Percentiles rank a stretch among this genome's conserved stretches.
Evolutionary conservation across 1,284 basidiomycete species (phyloP).

Genomic region (Wolfiporia cocos): DNA sequence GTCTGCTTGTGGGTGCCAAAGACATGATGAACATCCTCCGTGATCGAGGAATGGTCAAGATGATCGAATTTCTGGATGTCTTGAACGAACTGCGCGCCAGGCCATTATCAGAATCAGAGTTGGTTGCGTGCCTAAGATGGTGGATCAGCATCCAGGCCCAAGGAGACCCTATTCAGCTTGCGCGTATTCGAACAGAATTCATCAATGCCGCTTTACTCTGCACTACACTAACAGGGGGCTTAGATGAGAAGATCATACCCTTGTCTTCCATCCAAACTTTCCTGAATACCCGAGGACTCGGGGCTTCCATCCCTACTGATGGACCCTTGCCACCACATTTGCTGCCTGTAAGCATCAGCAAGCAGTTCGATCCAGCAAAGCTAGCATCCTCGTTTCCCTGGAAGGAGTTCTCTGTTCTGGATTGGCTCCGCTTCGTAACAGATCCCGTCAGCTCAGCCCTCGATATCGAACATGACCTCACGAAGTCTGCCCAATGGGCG

Average conservation of each 20-base stretch:
- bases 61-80: conserved; percentile 86
- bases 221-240: conserved; percentile 30
- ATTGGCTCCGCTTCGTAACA: conserved; percentile 75
- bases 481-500: conserved; percentile 68
- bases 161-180: conserved; percentile 35
- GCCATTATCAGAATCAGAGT: conserved; percentile 73
- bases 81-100: conserved; percentile 72
- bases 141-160: conserved; percentile 69
- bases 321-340: conserved; percentile 79
- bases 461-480: conserved; percentile 60
- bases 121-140: conserved; percentile 85
- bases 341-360: conserved; percentile 68
- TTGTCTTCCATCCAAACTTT: conserved; percentile 70
- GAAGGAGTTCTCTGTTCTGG: conserved; percentile 71
- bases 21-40: conserved; percentile 65
- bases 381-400: conserved; percentile 70
- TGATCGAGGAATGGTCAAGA: conserved; percentile 65
- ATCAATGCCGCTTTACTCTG: conserved; percentile 67
- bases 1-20: conserved; percentile 58
- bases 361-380: conserved; percentile 50
- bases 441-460: conserved; percentile 37
- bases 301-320: conserved; percentile 66
- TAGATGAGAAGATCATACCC: conserved; percentile 53
- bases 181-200: conserved; percentile 52
- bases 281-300: conserved; percentile 58